Evolutionary conservation across 2,329 filamentous ascomycete species (phyloP).

Genomic region (Epichloe sp.): DNA sequence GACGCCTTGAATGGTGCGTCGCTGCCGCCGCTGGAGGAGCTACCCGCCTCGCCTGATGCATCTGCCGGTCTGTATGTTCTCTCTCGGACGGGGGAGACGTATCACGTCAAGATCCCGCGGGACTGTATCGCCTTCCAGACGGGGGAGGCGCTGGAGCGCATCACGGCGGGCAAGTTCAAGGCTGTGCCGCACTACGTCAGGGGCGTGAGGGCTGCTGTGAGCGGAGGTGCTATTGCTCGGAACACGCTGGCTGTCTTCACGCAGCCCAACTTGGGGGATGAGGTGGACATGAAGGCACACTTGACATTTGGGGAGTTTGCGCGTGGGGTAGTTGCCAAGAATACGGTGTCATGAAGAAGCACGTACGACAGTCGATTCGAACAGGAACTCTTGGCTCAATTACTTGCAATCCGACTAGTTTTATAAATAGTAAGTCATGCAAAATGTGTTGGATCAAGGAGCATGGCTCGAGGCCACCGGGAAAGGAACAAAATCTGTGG

Average conservation of each 20-base stretch:
- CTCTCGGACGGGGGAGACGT: conserved; percentile 60
- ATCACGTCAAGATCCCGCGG: conserved; percentile 84
- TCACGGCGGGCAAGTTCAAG: conserved; percentile 82
- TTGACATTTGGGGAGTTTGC: conserved; percentile 69
- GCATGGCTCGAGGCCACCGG: not conserved
- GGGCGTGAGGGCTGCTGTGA: conserved; percentile 48
- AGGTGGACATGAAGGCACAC: conserved; percentile 55
- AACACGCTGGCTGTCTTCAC: conserved; percentile 96
- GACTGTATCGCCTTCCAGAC: conserved; percentile 96
- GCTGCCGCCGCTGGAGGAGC: conserved; percentile 49
- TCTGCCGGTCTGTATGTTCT: conserved; percentile 87
- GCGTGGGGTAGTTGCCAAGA: conserved; percentile 44
- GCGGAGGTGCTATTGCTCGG: conserved; percentile 46
- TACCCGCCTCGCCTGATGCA: conserved; percentile 66
- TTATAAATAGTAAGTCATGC: too few relatives aligned
- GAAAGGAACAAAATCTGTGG: not conserved
- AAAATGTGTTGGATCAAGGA: not conserved
- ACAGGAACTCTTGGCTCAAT: too few relatives aligned
- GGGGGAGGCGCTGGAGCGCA: conserved; percentile 73
- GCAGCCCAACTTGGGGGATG: conserved; percentile 77
- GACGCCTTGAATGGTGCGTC: conserved; percentile 11
- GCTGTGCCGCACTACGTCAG: conserved; percentile 93
- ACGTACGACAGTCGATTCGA: not conserved
- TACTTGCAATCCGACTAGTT: too few relatives aligned
- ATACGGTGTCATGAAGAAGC: conserved; percentile 31